These are phyloP conservation scores for Xanthoconium separans DNA, from an alignment of 1,284 basidiomycete genomes.

Conservation along the genomic window DNA sequence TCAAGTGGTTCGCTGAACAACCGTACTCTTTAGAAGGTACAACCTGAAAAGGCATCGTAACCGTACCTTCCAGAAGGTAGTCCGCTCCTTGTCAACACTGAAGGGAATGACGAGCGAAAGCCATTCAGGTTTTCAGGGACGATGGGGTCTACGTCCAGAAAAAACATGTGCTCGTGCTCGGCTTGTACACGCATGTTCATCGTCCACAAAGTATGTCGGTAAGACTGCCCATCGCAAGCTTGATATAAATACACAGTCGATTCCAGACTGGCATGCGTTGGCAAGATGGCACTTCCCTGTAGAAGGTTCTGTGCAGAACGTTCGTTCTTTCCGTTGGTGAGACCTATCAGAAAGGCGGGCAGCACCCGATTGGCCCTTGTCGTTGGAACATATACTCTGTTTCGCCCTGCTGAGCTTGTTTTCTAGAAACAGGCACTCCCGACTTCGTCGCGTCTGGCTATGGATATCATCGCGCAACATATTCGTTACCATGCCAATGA, in stretches of 20 bases:
- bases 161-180: neutral
- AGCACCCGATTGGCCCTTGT: too few species aligned
- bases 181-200: neutral
- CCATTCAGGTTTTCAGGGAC: neutral
- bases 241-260: neutral
- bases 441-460: too few species aligned
- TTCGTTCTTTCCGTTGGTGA: too few species aligned
- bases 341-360: too few species aligned
- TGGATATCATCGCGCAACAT: too few species aligned
- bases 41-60: neutral
- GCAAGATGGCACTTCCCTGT: slow-evolving; percentile 1
- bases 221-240: neutral
- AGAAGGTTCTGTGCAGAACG: neutral
- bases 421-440: too few species aligned
- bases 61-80: slow-evolving; percentile 1
- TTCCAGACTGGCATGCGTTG: neutral
- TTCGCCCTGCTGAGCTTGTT: too few species aligned
- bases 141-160: neutral
- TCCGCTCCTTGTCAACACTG: neutral
- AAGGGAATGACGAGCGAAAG: neutral
- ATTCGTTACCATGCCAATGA: too few species aligned
- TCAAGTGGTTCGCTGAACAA: neutral
- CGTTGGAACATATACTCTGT: too few species aligned
- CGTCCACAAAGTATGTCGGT: neutral
- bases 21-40: neutral